Conservation (phyloP, 805 yeast genomes). For the Tetrapisispora fleetii region DNA sequence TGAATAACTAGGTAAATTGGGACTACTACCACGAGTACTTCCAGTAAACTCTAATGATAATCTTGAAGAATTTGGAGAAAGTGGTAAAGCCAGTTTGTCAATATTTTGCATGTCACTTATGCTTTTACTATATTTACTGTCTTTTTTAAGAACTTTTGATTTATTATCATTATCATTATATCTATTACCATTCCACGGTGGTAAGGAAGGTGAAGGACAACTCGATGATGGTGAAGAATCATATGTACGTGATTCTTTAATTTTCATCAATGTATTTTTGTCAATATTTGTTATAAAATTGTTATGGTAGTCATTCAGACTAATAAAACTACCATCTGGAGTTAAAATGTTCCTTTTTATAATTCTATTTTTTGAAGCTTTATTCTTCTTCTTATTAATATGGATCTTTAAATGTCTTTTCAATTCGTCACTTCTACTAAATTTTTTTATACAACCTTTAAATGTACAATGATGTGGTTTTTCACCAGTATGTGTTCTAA, state of each 20-base stretch:
- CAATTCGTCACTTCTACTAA: conserved; percentile 73
- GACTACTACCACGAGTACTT: not conserved
- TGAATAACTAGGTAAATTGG: not conserved
- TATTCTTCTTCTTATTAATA: conserved; percentile 16
- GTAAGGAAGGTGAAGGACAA: not conserved
- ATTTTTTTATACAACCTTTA: conserved; percentile 76
- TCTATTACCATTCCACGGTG: not conserved
- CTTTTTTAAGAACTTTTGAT: not conserved
- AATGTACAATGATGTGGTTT: conserved; percentile 79
- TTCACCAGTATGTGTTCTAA: conserved; percentile 89
- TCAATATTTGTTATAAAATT: conserved; percentile 3
- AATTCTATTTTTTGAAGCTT: conserved; percentile 2
- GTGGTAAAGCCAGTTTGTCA: not conserved
- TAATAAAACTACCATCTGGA: not conserved
- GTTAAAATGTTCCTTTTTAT: not conserved
- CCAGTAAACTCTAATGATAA: not conserved
- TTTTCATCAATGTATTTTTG: not conserved
- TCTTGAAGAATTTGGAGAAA: conserved; percentile 1
- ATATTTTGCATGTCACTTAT: not conserved
- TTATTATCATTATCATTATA: not conserved
- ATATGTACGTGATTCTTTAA: not conserved
- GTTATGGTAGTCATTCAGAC: not conserved
- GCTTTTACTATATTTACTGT: not conserved
- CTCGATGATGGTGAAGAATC: not conserved
- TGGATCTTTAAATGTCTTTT: conserved; percentile 82